Conservation (phyloP, 306 rosid species). For the Erythrophleum fordii region DNA sequence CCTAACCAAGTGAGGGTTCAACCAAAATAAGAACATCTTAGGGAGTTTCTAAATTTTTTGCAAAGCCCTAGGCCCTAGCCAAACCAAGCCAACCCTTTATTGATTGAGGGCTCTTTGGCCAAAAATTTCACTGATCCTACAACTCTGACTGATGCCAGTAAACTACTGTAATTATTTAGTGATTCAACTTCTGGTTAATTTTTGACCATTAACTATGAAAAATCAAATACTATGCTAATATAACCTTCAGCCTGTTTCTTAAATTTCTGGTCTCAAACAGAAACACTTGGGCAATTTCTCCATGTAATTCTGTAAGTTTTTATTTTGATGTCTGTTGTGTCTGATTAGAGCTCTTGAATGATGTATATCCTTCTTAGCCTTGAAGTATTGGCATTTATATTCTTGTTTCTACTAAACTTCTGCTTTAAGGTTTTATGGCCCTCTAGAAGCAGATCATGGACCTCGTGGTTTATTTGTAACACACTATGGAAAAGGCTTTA, state of each 20-base stretch:
- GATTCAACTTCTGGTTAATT: conserved; percentile 17
- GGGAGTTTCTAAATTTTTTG: conserved; percentile 25
- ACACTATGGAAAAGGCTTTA: background rate
- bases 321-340: background rate
- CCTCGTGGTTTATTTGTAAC: conserved; percentile 8
- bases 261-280: background rate
- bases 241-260: background rate
- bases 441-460: conserved; percentile 27
- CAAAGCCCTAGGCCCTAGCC: conserved; percentile 2
- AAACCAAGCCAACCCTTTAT: conserved; percentile 3
- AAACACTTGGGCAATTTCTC: background rate
- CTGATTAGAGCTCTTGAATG: background rate
- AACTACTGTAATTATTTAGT: background rate
- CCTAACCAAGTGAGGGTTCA: conserved; percentile 19
- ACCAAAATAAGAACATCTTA: conserved; percentile 13
- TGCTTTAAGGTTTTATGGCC: conserved; percentile 4
- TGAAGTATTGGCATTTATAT: background rate
- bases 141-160: conserved; percentile 2
- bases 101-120: conserved; percentile 10
- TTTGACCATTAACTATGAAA: background rate
- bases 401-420: background rate
- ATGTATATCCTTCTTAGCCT: background rate
- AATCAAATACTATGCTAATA: background rate
- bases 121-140: conserved; percentile 2
- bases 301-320: background rate